Base-by-base conservation (phyloP, 768 basidiomycete genomes). In the Tulasnella sp. region DNA sequence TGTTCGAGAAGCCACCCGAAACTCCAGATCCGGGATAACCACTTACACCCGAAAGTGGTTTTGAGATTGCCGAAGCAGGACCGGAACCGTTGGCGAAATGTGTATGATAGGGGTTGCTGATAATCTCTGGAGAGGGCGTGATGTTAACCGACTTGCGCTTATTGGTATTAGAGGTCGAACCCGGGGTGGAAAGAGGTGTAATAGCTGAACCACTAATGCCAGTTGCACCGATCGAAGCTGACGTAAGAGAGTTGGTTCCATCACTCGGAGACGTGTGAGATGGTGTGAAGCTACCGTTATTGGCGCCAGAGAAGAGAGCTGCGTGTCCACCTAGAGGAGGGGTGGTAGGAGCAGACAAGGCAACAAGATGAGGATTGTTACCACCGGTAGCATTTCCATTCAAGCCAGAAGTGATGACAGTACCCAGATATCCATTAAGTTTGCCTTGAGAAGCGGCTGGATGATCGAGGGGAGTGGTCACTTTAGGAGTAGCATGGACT, bases 301-400 rank as follows among this genome's bases (percentile, higher is more conserved):
- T 40, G 5, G 27, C 39, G n/a, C 39, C 39, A 5, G 34, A 35
- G 12, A 19, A 35, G 34, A 19, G 34, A 35, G 34, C 19, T 35
- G 12, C 24, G 40, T 27, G 40, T 27, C 40, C 24, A 5, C 24
- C 22, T 49, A 82, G 3, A 67, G 86, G 87, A 5, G 83, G 85
- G 1, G 87, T 86, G 7, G 88, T 92, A 15, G 86, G 87, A 4
- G 89, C 86, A 2, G 88, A 90, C 48, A 85, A 83, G 13, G 90
- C 88, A 41, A 90, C 65, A 60, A 87, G 83, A 61, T 83, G 80
- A 22, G 81, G 66, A 44, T 60, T 31, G 19, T 56, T 55, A 20
- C 20, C 22, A 5, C 44, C 44, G 4, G 4, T 31, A 5, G 10
- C 44, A 9, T 20, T 19, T 13, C 24, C 22, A 31, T 45, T 45